Percentiles rank a stretch among this genome's conserved stretches.
Conservation (phyloP, 2,329 filamentous ascomycete species). For the Fusarium chuoi region DNA sequence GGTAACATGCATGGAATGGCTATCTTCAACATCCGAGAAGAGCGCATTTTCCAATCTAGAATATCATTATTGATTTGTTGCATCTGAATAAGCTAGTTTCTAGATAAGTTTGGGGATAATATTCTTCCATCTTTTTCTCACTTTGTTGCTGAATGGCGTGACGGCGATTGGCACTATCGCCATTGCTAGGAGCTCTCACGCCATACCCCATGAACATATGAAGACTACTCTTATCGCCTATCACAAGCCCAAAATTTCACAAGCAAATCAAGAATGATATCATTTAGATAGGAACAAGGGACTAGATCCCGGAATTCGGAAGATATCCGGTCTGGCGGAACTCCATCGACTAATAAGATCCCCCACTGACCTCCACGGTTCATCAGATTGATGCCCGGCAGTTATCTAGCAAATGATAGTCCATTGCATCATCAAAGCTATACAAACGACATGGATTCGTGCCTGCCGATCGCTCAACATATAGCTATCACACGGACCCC, state of each 20-base stretch:
- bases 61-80: background rate
- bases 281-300: background rate
- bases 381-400: background rate
- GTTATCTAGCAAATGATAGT: background rate
- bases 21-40: background rate
- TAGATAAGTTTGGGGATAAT: background rate
- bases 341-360: background rate
- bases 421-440: conserved; percentile 8
- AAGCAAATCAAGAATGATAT: background rate
- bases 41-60: background rate
- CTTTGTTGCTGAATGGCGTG: background rate
- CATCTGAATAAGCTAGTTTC: background rate
- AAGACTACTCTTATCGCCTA: background rate
- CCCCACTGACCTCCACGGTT: background rate
- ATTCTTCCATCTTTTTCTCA: background rate
- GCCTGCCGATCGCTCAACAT: background rate
- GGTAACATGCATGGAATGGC: too few species aligned
- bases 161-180: background rate
- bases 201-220: background rate
- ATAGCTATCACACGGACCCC: background rate
- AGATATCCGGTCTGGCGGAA: background rate
- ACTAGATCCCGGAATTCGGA: background rate
- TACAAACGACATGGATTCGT: conserved; percentile 4
- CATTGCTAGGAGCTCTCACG: background rate
- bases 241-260: background rate